These are phyloP conservation scores for Canavalia ensiformis DNA, from an alignment of 306 rosid species.

Conservation along the genomic window DNA sequence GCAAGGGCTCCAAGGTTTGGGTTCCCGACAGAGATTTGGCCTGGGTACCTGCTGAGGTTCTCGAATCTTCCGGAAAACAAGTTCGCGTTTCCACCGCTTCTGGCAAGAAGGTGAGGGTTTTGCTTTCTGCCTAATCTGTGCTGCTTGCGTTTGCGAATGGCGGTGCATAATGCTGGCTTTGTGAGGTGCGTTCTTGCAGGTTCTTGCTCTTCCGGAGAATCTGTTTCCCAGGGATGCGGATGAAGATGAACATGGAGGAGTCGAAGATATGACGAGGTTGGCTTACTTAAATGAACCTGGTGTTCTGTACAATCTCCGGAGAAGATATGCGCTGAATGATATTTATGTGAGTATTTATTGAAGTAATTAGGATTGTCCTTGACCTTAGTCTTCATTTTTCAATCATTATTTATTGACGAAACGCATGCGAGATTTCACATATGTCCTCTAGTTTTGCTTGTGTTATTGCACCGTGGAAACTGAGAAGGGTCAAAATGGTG, in stretches of 20 bases:
- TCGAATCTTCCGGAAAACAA: slow-evolving; percentile 60
- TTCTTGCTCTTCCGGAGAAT: slow-evolving; percentile 64
- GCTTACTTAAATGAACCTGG: slow-evolving; percentile 97
- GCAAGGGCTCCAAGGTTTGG: slow-evolving; percentile 95
- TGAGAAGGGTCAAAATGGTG: neutral
- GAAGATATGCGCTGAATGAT: slow-evolving; percentile 95
- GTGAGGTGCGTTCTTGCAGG: slow-evolving; percentile 53
- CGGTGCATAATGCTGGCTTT: neutral
- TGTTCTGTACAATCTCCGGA: slow-evolving; percentile 88
- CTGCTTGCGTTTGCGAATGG: neutral
- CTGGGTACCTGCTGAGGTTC: slow-evolving; percentile 78
- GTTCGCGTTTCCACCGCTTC: slow-evolving; percentile 57
- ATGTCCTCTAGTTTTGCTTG: neutral
- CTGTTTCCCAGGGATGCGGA: slow-evolving; percentile 86
- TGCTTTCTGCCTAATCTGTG: neutral
- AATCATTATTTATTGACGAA: slow-evolving; percentile 5
- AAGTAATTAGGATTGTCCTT: neutral
- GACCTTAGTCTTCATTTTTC: slow-evolving; percentile 15
- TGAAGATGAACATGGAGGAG: slow-evolving; percentile 97
- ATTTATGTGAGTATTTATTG: slow-evolving; percentile 73
- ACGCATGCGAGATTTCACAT: neutral
- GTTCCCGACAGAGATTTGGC: slow-evolving; percentile 74
- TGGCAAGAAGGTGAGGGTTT: slow-evolving; percentile 70
- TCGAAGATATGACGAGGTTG: slow-evolving; percentile 94
- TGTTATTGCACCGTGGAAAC: slow-evolving; percentile 20